phyloP scores from a whole-genome alignment of 164 flowering plant genomes.

The Kingdonia uniflora region DNA sequence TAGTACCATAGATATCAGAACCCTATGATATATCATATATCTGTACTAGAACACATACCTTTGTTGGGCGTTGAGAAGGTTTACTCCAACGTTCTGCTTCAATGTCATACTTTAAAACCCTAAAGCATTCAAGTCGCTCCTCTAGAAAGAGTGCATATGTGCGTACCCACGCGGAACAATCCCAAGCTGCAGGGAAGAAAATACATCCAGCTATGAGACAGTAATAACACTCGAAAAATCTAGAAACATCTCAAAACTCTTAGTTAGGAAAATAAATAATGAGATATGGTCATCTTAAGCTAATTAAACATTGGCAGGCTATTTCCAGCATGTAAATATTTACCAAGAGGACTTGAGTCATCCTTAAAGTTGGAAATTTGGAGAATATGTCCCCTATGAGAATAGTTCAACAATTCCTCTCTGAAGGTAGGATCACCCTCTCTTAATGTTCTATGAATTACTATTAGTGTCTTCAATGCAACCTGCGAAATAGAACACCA shows the following conservation, averaged over 20 bases:
- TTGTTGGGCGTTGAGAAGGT: constrained; percentile 34
- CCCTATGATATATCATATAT: too few relatives aligned
- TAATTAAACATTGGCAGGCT: too few relatives aligned
- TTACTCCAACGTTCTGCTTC: constrained; percentile 68
- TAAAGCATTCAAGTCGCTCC: constrained; percentile 84
- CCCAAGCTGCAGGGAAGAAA: constrained; percentile 67
- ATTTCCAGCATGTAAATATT: background rate
- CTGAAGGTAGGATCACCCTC: constrained; percentile 98
- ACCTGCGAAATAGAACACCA: constrained; percentile 35
- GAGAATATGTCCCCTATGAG: constrained; percentile 60
- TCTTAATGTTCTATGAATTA: constrained; percentile 83
- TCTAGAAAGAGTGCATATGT: constrained; percentile 92
- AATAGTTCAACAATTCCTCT: constrained; percentile 71
- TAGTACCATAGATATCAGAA: too few relatives aligned
- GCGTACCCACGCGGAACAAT: constrained; percentile 97
- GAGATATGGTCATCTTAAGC: too few relatives aligned
- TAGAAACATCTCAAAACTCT: too few relatives aligned
- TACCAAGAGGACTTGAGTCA: constrained; percentile 92
- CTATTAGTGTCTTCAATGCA: constrained; percentile 86
- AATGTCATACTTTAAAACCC: constrained; percentile 70
- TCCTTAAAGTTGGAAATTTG: constrained; percentile 92
- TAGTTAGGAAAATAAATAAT: background rate
- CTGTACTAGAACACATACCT: constrained; percentile 25
- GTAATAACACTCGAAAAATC: background rate
- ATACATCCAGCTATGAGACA: constrained; percentile 4